Evolutionary conservation across 176 grass and related monocot species (phyloP).

Genomic region (Pontederia paniculata): DNA sequence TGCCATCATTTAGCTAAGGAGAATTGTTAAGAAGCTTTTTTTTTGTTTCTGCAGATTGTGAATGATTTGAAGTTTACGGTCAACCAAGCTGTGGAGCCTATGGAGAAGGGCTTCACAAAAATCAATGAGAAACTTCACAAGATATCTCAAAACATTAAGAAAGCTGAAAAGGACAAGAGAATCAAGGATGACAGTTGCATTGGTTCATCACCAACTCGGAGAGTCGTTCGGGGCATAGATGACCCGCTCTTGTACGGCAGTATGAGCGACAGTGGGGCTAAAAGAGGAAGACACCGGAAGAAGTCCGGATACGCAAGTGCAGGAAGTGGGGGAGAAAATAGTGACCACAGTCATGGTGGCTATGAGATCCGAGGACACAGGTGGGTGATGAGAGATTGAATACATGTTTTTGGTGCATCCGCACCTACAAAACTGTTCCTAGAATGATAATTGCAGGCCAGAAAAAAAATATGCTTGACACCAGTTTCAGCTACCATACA

Average conservation of each 20-base stretch:
- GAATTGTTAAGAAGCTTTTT: background rate
- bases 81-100: constrained; percentile 66
- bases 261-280: constrained; percentile 45
- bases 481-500: too few species aligned
- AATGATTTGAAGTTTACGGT: constrained; percentile 98
- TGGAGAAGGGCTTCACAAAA: constrained; percentile 36
- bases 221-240: constrained; percentile 65
- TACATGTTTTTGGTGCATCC: too few species aligned
- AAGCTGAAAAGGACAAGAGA: constrained; percentile 45
- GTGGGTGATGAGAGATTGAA: constrained; percentile 49
- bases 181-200: constrained; percentile 69
- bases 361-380: constrained; percentile 51
- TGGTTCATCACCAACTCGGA: constrained; percentile 34
- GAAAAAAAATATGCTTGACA: too few species aligned
- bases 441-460: too few species aligned
- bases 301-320: constrained; percentile 32
- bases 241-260: constrained; percentile 75
- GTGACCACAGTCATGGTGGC: constrained; percentile 39
- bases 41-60: constrained; percentile 41
- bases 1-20: too few species aligned
- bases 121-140: constrained; percentile 72
- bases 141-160: constrained; percentile 87
- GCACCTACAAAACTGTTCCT: too few species aligned
- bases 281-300: constrained; percentile 33
- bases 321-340: constrained; percentile 56